Evolutionary conservation across 2,329 filamentous ascomycete species (phyloP).

Genomic region (Berkeleyomyces rouxiae): DNA sequence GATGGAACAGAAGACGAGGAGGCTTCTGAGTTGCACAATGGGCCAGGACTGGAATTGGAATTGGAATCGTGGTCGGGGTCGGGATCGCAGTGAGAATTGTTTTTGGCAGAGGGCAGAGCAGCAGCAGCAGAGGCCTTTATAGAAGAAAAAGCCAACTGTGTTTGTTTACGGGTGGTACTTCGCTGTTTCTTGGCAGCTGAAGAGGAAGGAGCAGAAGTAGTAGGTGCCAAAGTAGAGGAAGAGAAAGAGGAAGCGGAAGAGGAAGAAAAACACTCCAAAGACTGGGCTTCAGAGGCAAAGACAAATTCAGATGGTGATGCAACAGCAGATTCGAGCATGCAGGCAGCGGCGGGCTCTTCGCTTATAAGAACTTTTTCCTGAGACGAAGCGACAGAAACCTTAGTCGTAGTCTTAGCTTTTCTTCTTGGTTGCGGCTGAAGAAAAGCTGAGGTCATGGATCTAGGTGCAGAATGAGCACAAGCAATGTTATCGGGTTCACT

Average conservation of each 20-base stretch:
- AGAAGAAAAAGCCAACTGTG: conserved; percentile 8
- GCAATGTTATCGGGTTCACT: not conserved
- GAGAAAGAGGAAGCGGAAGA: not conserved
- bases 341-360: conserved; percentile 7
- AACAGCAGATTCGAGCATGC: conserved; percentile 1
- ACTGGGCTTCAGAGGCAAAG: not conserved
- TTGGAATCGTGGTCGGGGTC: not conserved
- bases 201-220: not conserved
- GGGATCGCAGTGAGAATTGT: not conserved
- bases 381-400: not conserved
- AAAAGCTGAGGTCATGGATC: not conserved
- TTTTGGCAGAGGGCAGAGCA: not conserved
- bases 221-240: not conserved
- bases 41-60: not conserved
- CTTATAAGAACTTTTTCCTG: conserved; percentile 10
- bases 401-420: not conserved
- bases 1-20: conserved; percentile 3
- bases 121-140: conserved; percentile 6
- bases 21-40: not conserved
- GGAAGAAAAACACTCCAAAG: not conserved
- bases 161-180: conserved; percentile 5
- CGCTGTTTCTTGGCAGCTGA: not conserved
- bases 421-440: not conserved
- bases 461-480: not conserved
- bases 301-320: conserved; percentile 1